A percentile compares a stretch with the other conserved stretches of the same genome.
Conservation (phyloP, 768 basidiomycete species). For the Pulveroboletus sp. region DNA sequence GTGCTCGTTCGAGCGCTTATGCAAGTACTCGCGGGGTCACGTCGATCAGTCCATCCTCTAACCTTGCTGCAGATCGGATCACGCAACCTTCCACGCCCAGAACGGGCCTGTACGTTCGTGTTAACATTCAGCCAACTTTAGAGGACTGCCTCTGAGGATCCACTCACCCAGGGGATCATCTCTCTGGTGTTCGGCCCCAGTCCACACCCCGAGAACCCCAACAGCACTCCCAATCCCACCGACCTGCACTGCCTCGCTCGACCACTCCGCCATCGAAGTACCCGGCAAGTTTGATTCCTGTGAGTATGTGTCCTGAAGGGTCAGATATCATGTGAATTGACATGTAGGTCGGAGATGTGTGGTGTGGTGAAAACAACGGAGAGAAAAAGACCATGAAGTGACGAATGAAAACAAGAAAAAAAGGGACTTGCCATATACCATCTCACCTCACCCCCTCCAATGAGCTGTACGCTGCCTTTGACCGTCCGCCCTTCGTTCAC, state of each 20-base stretch:
- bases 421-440: slow-evolving; percentile 46
- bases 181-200: slow-evolving; percentile 43
- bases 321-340: neutral
- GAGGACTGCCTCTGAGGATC: neutral
- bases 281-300: slow-evolving; percentile 33
- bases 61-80: slow-evolving; percentile 1
- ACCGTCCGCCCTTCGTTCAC: slow-evolving; percentile 32
- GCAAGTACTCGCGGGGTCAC: too few species aligned
- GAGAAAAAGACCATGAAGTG: neutral
- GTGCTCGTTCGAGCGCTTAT: too few species aligned
- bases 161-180: slow-evolving; percentile 41
- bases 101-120: slow-evolving; percentile 32
- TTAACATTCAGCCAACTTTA: neutral
- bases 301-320: slow-evolving; percentile 13
- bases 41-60: neutral
- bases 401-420: neutral
- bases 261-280: slow-evolving; percentile 41
- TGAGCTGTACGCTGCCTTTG: slow-evolving; percentile 43
- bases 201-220: slow-evolving; percentile 55
- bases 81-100: slow-evolving; percentile 41
- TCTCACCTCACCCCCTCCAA: slow-evolving; percentile 44
- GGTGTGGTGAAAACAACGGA: too few species aligned
- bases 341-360: too few species aligned
- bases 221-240: slow-evolving; percentile 50
- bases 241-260: slow-evolving; percentile 52